These are phyloP conservation scores for Emergomyces pasteurianus DNA, from an alignment of 2,329 filamentous ascomycete genomes.

Conservation along the genomic window DNA sequence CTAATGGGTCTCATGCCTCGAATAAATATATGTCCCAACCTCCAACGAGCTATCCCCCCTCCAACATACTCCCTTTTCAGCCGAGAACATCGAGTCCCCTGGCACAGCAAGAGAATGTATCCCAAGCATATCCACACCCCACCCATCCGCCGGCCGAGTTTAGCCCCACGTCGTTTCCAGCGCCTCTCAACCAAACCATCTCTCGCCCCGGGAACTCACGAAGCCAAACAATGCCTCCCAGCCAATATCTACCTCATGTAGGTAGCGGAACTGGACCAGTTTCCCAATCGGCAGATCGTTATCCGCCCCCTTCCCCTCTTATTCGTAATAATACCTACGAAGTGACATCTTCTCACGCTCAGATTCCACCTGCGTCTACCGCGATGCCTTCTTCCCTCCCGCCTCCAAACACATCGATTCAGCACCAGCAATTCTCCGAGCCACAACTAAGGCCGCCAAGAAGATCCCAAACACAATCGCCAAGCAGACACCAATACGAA, in stretches of 20 bases:
- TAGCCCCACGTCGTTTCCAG: not conserved
- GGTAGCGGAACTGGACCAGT: not conserved
- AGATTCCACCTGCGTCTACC: not conserved
- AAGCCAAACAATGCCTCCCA: not conserved
- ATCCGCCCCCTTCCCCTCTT: not conserved
- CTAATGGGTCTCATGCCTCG: constrained; percentile 16
- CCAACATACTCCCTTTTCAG: constrained; percentile 40
- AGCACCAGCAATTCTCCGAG: not conserved
- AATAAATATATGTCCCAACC: constrained; percentile 32
- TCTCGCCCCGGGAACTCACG: not conserved
- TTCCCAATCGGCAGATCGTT: not conserved
- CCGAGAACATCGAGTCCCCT: constrained; percentile 55
- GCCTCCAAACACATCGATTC: not conserved
- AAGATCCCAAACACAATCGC: constrained; percentile 48
- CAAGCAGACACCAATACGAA: constrained; percentile 41
- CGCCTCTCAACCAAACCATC: constrained; percentile 1
- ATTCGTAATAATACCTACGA: not conserved
- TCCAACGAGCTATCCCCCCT: constrained; percentile 14
- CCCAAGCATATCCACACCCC: constrained; percentile 17
- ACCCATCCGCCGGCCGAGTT: not conserved
- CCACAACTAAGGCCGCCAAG: constrained; percentile 28
- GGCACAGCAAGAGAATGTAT: constrained; percentile 37
- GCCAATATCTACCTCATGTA: not conserved
- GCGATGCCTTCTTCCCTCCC: not conserved
- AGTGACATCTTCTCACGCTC: not conserved